A percentile compares a stretch with the other conserved stretches of the same genome.
phyloP scores from a whole-genome alignment of 2,329 filamentous ascomycete species.

The Neonectria coccinea region DNA sequence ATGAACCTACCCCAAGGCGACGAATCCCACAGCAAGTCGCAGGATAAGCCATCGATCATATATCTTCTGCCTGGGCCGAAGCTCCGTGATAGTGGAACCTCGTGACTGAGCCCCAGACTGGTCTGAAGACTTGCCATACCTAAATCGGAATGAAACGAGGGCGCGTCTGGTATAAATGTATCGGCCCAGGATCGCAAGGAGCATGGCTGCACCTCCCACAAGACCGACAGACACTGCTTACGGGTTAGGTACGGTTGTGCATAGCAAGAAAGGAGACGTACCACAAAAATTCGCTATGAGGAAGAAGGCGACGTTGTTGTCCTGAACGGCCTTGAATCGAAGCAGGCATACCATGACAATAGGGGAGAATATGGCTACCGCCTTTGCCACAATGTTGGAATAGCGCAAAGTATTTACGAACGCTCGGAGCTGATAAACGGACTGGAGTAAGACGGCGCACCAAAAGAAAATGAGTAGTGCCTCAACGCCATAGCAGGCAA shows the following conservation, averaged over 20 bases:
- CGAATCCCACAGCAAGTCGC: slow-evolving; percentile 59
- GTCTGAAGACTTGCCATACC: slow-evolving; percentile 19
- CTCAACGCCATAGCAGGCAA: slow-evolving; percentile 64
- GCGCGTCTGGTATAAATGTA: slow-evolving; percentile 26
- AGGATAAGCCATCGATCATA: slow-evolving; percentile 60
- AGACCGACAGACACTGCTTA: slow-evolving; percentile 25
- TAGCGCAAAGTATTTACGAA: slow-evolving; percentile 18
- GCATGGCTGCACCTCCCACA: slow-evolving; percentile 23
- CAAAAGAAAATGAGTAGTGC: slow-evolving; percentile 60
- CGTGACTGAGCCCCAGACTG: slow-evolving; percentile 3
- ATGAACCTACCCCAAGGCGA: slow-evolving; percentile 52
- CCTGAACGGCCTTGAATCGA: slow-evolving; percentile 12
- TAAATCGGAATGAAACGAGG: slow-evolving; percentile 25
- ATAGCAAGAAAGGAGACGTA: slow-evolving; percentile 2
- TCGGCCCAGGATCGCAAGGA: slow-evolving; percentile 25
- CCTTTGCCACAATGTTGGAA: slow-evolving; percentile 19
- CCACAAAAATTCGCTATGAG: slow-evolving; percentile 25
- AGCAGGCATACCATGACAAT: slow-evolving; percentile 12
- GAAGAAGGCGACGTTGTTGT: slow-evolving; percentile 19
- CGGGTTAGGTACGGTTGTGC: background rate
- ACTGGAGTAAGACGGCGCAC: slow-evolving; percentile 45
- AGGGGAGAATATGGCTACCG: slow-evolving; percentile 19
- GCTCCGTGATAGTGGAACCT: background rate
- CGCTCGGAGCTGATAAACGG: slow-evolving; percentile 19
- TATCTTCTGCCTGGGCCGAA: slow-evolving; percentile 45